Evolutionary conservation across 1,284 basidiomycete genomes (phyloP).

Genomic region (Mycena sp.): DNA sequence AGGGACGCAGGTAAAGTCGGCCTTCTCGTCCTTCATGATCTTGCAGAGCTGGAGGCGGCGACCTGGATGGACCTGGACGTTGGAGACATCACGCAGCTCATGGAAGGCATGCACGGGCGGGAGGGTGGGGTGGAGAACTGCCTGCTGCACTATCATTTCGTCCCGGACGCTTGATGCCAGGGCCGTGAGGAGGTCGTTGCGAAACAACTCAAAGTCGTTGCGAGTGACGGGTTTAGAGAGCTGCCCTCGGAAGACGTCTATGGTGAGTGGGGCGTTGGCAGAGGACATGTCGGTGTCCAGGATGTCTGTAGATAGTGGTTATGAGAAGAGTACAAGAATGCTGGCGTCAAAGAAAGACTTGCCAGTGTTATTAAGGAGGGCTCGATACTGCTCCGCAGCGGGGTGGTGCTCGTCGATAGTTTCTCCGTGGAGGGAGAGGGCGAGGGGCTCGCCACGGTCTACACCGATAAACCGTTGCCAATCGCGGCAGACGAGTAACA

Average conservation of each 20-base stretch:
- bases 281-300: background rate
- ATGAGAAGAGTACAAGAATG: background rate
- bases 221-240: background rate
- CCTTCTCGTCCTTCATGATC: background rate
- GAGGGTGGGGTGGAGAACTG: conserved; percentile 1
- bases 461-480: conserved; percentile 14
- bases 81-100: no score
- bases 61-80: background rate
- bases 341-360: background rate
- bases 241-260: background rate
- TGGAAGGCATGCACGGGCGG: conserved; percentile 3
- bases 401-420: background rate
- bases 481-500: conserved; percentile 6
- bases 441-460: conserved; percentile 5
- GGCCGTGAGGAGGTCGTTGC: conserved; percentile 4
- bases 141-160: background rate
- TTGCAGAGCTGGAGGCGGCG: background rate
- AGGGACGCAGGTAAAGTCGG: conserved; percentile 6
- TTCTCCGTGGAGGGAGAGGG: background rate
- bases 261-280: background rate
- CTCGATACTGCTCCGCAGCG: background rate
- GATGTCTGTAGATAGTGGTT: background rate
- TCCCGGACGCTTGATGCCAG: background rate
- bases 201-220: background rate
- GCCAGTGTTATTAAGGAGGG: background rate